phyloP scores from a whole-genome alignment of 1,284 basidiomycete species.

The Fistulinella cinereoalba region DNA sequence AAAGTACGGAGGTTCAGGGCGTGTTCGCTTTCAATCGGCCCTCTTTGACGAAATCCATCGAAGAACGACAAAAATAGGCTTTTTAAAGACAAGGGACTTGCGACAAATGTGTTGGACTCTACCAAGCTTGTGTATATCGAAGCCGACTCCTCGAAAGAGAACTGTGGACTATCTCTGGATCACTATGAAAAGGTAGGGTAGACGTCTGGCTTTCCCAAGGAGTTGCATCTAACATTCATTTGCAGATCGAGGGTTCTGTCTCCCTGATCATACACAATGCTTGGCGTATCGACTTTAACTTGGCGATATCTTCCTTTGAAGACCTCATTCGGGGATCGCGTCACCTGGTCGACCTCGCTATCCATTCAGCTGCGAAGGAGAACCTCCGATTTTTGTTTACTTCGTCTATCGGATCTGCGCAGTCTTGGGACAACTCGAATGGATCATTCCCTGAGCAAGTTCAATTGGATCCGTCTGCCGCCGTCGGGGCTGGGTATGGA shows the following conservation, averaged over 20 bases:
- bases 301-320: constrained; percentile 26
- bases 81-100: constrained; percentile 20
- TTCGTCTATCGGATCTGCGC: constrained; percentile 32
- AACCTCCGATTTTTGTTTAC: constrained; percentile 35
- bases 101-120: constrained; percentile 4
- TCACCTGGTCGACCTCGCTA: constrained; percentile 20
- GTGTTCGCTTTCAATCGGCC: constrained; percentile 34
- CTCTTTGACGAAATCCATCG: constrained; percentile 11
- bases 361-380: constrained; percentile 8
- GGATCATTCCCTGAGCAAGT: constrained; percentile 36
- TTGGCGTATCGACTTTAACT: constrained; percentile 29
- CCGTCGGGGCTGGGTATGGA: constrained; percentile 8
- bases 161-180: constrained; percentile 4
- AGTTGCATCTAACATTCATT: too few relatives aligned
- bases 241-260: constrained; percentile 16
- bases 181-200: constrained; percentile 11
- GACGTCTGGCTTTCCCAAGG: not conserved
- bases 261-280: constrained; percentile 31
- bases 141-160: constrained; percentile 13
- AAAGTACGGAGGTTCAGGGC: constrained; percentile 14
- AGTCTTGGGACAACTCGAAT: constrained; percentile 35
- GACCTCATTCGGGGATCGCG: constrained; percentile 20
- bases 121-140: constrained; percentile 13
- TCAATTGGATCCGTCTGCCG: constrained; percentile 10
- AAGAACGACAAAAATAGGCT: constrained; percentile 17